Conservation (phyloP, 2,329 filamentous ascomycete species). For the Graphiopsis chlorocephala region DNA sequence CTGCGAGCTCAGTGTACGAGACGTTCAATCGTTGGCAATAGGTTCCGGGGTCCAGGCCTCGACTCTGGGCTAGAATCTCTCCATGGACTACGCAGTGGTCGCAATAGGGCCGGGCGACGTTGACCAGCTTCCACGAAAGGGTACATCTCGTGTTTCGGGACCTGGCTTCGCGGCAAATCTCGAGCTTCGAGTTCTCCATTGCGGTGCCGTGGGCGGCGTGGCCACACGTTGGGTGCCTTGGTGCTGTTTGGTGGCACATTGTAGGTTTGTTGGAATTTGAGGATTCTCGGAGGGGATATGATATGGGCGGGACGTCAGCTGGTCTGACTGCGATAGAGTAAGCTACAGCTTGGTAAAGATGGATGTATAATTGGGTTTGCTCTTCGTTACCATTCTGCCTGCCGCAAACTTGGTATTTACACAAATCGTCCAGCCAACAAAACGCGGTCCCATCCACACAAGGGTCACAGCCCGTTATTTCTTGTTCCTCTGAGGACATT, state of each 20-base stretch:
- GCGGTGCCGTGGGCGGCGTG: constrained; percentile 27
- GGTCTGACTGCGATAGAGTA: not conserved
- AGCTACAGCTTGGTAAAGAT: not conserved
- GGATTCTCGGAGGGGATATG: not conserved
- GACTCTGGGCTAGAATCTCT: constrained; percentile 24
- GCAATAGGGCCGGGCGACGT: constrained; percentile 25
- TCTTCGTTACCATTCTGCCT: not conserved
- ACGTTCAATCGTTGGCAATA: constrained; percentile 24
- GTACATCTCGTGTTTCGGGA: constrained; percentile 11
- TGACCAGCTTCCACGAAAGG: constrained; percentile 20
- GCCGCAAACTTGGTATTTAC: not conserved
- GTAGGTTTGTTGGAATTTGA: not conserved
- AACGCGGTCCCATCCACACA: not conserved
- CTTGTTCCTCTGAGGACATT: not conserved
- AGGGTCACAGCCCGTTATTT: not conserved
- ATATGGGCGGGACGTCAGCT: not conserved
- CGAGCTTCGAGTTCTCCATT: constrained; percentile 15
- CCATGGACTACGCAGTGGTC: constrained; percentile 28
- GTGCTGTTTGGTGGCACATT: constrained; percentile 17
- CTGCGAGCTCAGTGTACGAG: constrained; percentile 20
- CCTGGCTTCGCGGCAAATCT: constrained; percentile 18
- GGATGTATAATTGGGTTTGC: not conserved
- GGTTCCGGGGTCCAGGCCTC: constrained; percentile 24
- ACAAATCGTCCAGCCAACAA: not conserved
- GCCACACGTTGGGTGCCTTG: constrained; percentile 16